Evolutionary conservation across 345 rosid genomes (phyloP), one percentile per base, ranked within the genome.

Genomic region (Brassica rapa): DNA sequence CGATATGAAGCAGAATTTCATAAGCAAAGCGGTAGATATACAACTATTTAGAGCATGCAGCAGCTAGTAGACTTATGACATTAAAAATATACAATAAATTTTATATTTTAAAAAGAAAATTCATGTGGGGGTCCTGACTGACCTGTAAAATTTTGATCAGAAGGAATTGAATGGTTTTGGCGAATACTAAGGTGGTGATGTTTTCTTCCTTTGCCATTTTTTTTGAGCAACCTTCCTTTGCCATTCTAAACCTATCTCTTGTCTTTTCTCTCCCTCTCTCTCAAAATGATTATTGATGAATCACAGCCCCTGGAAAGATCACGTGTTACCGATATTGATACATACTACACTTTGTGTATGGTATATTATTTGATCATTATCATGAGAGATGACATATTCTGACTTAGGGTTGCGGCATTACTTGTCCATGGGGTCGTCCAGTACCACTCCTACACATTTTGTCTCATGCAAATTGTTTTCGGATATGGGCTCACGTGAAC

Each of bases 121-220:
- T 37, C 41, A 74, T 64, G 55, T 19, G 65, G 19, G 71, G 78
- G 64, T 74, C 64, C 70, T 53, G 66, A 57, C 25, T 57, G 73
- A 75, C 32, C 72, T 66, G 78, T 59, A 57, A 66, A 75, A 0
- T 6, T 37, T 27, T 66, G 73, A 75, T 66, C 59, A 56, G 39
- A 27, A 67, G 60, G 41, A 66, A 67, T 37, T 75, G 43, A 75
- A 57, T 75, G 73, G 43, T 56, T 75, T 64, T 67, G 72, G 73
- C 72, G 10, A 75, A 75, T 67, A 57, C 67, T 67, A 67, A 67
- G 79, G 79, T 67, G 79, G 79, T 73, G 79, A 37, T 67, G 46
- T 41, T 57, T 57, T 59, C 79, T 75, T 75, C 60, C 59, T 75
- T 57, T 67, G 67, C 73, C 73, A 7, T 57, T 57, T 19, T 19